Evolutionary conservation across 148 eudicot genomes (phyloP).

Genomic region (Nyssa sinensis): DNA sequence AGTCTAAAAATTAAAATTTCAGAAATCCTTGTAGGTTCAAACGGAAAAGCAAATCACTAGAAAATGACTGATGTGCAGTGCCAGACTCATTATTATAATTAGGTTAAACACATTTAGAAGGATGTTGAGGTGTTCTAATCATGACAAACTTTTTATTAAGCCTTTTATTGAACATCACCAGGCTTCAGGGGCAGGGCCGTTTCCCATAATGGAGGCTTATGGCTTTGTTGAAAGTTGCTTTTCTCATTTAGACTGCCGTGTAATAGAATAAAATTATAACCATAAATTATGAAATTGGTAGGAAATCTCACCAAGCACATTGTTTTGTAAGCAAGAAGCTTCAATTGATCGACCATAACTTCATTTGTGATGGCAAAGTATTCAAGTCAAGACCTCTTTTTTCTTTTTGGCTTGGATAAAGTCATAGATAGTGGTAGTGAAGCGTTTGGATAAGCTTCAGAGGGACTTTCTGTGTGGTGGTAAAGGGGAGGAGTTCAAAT

Average conservation of each 20-base stretch:
- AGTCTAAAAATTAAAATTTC: neutral
- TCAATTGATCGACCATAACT: neutral
- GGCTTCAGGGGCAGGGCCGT: neutral
- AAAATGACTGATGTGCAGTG: neutral
- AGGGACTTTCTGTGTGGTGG: too few relatives aligned
- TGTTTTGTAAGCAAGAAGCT: neutral
- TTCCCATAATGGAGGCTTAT: neutral
- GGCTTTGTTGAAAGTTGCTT: neutral
- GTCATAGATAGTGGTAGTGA: too few relatives aligned
- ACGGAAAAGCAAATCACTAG: neutral
- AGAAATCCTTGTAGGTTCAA: neutral
- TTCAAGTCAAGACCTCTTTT: neutral
- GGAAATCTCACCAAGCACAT: neutral
- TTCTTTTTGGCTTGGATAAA: too few relatives aligned
- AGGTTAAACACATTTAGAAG: neutral
- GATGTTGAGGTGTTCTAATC: neutral
- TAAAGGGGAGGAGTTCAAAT: too few relatives aligned
- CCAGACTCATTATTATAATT: neutral
- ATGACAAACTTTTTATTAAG: neutral
- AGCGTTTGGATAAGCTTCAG: too few relatives aligned
- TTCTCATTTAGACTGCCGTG: neutral
- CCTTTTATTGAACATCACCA: neutral
- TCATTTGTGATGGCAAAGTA: neutral
- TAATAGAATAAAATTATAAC: neutral
- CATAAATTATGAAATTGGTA: too few relatives aligned